Evolutionary conservation across 306 rosid genomes (phyloP).

Genomic region (Acacia confusa): DNA sequence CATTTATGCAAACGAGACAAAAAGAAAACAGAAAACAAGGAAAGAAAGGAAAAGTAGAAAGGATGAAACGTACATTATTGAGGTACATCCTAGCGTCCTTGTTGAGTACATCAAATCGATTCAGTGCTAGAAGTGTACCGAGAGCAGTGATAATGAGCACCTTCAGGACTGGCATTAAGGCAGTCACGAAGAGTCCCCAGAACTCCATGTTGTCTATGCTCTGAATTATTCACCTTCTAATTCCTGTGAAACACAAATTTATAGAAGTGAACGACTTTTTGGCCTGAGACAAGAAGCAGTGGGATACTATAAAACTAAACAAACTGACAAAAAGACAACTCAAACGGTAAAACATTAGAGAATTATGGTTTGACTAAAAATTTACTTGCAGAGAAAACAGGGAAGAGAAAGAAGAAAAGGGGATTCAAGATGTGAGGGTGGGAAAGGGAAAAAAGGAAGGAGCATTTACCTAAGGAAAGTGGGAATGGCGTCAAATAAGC

Average conservation of each 20-base stretch:
- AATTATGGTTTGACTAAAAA: not conserved
- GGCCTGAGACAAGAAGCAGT: too few relatives aligned
- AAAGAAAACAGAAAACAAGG: not conserved
- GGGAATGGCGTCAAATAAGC: not conserved
- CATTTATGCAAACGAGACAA: not conserved
- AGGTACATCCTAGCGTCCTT: conserved; percentile 37
- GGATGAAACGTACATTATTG: conserved; percentile 32
- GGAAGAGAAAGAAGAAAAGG: too few relatives aligned
- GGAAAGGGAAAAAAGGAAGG: too few relatives aligned
- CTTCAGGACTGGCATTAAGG: conserved; percentile 49
- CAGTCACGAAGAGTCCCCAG: conserved; percentile 43
- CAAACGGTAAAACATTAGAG: not conserved
- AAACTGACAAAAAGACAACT: not conserved
- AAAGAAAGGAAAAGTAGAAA: not conserved
- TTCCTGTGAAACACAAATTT: not conserved
- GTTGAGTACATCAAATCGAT: conserved; percentile 34
- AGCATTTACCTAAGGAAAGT: too few relatives aligned
- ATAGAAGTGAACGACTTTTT: too few relatives aligned
- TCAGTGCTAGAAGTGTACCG: conserved; percentile 39
- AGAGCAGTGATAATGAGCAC: conserved; percentile 39
- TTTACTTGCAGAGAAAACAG: not conserved
- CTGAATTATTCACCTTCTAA: not conserved
- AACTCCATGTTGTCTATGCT: conserved; percentile 20
- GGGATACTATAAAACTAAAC: not conserved
- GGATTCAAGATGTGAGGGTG: too few relatives aligned